Conservation (phyloP, 202 grass and related monocot genomes). For the Dendrocalamus latiflorus region DNA sequence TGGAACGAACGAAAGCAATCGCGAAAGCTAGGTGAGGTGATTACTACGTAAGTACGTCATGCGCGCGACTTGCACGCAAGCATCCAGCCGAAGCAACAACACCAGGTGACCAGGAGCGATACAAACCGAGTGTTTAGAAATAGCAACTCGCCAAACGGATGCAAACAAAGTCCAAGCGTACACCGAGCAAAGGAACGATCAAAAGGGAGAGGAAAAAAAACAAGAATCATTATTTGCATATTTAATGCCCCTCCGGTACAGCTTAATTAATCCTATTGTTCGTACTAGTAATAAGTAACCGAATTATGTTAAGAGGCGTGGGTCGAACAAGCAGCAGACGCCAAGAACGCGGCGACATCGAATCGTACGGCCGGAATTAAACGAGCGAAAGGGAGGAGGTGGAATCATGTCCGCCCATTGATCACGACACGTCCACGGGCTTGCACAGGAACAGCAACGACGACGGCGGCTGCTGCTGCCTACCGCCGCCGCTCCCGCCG, state of each 20-base stretch:
- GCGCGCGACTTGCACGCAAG: conserved; percentile 24
- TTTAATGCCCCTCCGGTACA: conserved; percentile 27
- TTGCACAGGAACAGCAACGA: conserved; percentile 91
- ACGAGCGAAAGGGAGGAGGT: not conserved
- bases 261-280: conserved; percentile 19
- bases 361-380: not conserved
- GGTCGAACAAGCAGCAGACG: not conserved
- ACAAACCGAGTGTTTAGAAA: conserved; percentile 38
- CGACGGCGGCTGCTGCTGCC: conserved; percentile 49
- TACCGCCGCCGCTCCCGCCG: conserved; percentile 4
- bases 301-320: conserved; percentile 3
- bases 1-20: conserved; percentile 3
- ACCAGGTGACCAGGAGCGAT: conserved; percentile 29
- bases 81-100: conserved; percentile 45
- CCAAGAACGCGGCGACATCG: not conserved
- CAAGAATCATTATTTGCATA: conserved; percentile 20
- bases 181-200: conserved; percentile 23
- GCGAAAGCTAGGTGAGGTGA: not conserved
- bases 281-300: not conserved
- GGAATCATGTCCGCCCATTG: not conserved
- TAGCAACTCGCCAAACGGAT: conserved; percentile 42
- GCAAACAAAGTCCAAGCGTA: conserved; percentile 34
- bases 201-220: not conserved
- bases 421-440: conserved; percentile 84
- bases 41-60: conserved; percentile 2